phyloP scores from a whole-genome alignment of 257 asterid genomes.

The Dorcoceras hygrometricum region DNA sequence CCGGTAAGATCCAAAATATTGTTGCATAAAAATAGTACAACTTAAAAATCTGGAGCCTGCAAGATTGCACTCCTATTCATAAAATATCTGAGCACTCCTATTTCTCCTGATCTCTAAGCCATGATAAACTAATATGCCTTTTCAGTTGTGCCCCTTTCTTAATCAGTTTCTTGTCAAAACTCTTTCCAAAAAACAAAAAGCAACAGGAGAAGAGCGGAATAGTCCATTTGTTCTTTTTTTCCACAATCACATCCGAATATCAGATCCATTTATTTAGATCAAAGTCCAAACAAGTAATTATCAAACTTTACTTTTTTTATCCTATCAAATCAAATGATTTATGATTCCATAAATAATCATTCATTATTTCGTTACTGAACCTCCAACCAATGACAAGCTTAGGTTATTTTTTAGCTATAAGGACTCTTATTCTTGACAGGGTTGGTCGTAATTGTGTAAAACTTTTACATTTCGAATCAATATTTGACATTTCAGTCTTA shows the following conservation, averaged over 20 bases:
- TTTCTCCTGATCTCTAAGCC: neutral
- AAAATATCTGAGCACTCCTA: neutral
- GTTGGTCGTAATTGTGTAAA: neutral
- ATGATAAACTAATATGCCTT: no score
- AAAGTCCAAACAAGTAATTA: no score
- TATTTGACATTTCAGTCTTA: neutral
- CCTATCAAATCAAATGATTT: neutral
- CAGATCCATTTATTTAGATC: neutral
- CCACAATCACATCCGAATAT: neutral
- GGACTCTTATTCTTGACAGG: neutral
- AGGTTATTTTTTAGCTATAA: neutral
- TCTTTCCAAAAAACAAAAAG: neutral
- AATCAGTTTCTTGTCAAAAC: neutral
- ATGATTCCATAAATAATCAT: neutral
- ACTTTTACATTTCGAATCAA: no score
- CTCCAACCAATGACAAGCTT: neutral
- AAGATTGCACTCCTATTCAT: neutral
- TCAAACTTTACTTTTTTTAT: neutral
- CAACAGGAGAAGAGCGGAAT: neutral
- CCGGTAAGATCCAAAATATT: neutral
- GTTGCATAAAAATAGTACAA: neutral
- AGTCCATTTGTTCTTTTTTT: neutral
- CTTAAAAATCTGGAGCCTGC: neutral
- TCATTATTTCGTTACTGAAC: neutral
- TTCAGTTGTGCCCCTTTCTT: neutral